Evolutionary conservation across 148 eudicot genomes (phyloP).

Genomic region (Nepenthes mirabilis): DNA sequence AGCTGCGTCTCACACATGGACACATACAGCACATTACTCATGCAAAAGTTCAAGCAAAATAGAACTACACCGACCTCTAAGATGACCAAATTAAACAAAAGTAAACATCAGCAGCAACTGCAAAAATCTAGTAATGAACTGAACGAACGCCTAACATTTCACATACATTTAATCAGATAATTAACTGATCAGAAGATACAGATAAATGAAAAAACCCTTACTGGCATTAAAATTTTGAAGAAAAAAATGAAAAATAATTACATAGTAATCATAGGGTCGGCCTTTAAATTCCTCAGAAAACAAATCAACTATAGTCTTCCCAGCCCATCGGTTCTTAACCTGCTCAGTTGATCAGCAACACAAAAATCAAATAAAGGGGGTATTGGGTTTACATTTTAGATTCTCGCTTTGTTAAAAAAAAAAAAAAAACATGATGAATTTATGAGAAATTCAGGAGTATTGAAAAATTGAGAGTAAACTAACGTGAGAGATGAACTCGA

Average conservation of each 20-base stretch:
- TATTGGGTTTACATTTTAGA: neutral
- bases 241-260: conserved; percentile 12
- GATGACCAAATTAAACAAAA: no score
- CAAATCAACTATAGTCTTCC: conserved; percentile 83
- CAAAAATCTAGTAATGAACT: no score
- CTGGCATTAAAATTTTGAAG: neutral
- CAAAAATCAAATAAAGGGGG: neutral
- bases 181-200: no score
- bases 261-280: conserved; percentile 76
- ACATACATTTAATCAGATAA: no score
- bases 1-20: no score
- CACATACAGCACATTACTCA: no score
- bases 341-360: conserved; percentile 1
- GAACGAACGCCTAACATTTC: no score
- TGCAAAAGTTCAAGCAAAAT: no score
- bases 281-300: conserved; percentile 91
- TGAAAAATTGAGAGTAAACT: conserved; percentile 6
- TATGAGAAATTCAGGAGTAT: no score
- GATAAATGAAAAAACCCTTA: neutral
- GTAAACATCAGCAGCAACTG: no score
- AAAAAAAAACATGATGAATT: neutral
- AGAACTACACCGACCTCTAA: no score
- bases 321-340: conserved; percentile 74
- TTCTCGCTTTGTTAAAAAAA: neutral
- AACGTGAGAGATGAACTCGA: conserved; percentile 94